These are phyloP conservation scores for Aspergillus caelatus DNA, from an alignment of 2,329 filamentous ascomycete genomes.

Conservation along the genomic window DNA sequence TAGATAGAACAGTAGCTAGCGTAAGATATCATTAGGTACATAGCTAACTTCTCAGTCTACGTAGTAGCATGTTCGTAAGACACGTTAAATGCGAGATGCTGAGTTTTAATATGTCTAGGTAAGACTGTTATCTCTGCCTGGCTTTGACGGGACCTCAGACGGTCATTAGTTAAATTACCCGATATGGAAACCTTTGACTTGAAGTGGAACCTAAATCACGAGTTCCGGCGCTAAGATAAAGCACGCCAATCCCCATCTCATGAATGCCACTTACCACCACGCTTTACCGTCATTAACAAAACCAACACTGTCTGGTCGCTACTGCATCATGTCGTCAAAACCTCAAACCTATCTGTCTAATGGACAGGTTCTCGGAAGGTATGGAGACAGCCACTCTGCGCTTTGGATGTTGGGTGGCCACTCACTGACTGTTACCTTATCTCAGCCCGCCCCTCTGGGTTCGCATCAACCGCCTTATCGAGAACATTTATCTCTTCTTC, in stretches of 20 bases:
- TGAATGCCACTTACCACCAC: not conserved
- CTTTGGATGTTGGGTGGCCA: not conserved
- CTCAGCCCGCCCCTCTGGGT: constrained; percentile 49
- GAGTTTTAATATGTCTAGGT: not conserved
- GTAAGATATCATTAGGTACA: not conserved
- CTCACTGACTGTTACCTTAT: constrained; percentile 3
- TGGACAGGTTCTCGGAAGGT: constrained; percentile 43
- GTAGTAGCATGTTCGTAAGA: not conserved
- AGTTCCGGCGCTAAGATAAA: constrained; percentile 8
- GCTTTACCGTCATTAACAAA: not conserved
- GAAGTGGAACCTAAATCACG: constrained; percentile 14
- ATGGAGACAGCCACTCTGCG: constrained; percentile 5
- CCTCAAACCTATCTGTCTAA: constrained; percentile 43
- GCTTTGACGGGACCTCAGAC: not conserved
- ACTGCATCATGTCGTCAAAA: constrained; percentile 36
- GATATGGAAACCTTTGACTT: not conserved
- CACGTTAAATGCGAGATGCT: not conserved
- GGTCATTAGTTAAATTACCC: not conserved
- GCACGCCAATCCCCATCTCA: not conserved
- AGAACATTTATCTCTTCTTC: constrained; percentile 50
- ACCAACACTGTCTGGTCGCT: not conserved
- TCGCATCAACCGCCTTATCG: constrained; percentile 44
- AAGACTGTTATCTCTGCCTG: not conserved
- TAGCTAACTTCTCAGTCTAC: not conserved
- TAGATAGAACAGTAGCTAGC: not conserved